Base-by-base conservation (phyloP, 257 asterid genomes). In the Ilex aquifolium region DNA sequence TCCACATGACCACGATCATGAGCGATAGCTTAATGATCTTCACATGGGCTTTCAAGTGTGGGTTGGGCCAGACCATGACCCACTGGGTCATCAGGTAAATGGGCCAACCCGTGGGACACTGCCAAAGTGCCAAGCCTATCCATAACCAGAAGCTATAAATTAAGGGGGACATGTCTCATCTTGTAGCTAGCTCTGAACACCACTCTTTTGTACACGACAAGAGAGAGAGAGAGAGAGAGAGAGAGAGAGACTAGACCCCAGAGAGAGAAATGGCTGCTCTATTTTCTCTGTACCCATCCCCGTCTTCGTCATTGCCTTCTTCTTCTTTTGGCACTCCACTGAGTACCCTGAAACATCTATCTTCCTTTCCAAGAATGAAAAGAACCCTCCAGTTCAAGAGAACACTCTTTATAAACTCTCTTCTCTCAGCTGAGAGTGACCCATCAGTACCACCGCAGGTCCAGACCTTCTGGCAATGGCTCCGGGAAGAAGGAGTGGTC, bases 391-490 rank as follows among this genome's bases (percentile, higher is more conserved):
- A 70, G 59, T 59, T 66, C 61, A 79, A 63, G 68, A 83, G 59
- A 63, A 48, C 87, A 7, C n/a, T 77, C 59, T 63, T 70, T 58
- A 32, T 71, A 44, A 76, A 60, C 52, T 72, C 85, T 57, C 61
- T 70, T 51, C 80, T 77, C 54, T 64, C 85, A 29, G 68, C 77
- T 46, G 74, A 84, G 61, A 61, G 74, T 2, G 92, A 80, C 74
- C 76, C 83, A 17, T 66, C 57, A 14, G 29, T 88, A 70, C 91
- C 99, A 2, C 65, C 72, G 50, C 59, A 78, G 16, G 88, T 89
- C 1, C 69, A 83, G 57, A 85, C 78, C 54, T 89, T 89, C 68
- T 92, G 99, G 99, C 80, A 85, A 60, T 92, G 99, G 99, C 85
- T 90, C 31, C 71, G 70, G 62, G 88, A 92, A 14, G 97, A 92